Evolutionary conservation across 495 filamentous ascomycete genomes (phyloP), one percentile per base, ranked within the genome.

Genomic region (Hapsidospora chrysogenum): DNA sequence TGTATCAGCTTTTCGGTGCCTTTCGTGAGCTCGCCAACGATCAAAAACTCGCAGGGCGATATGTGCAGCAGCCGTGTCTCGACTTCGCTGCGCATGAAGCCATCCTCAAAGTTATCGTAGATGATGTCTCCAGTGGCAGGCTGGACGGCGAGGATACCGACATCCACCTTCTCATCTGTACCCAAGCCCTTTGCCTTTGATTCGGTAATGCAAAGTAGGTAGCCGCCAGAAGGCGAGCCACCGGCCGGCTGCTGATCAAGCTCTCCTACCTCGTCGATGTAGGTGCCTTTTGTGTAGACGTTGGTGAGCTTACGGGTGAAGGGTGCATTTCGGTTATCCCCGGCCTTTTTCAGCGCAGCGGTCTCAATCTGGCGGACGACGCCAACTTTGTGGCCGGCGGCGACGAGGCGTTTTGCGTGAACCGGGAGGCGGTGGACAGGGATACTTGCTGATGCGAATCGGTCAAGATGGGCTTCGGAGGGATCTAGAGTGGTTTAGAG

Each of bases 351-450:
- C 38, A 99, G 60, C 0, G 89, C 89, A n/a, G 89, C 89, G 0
- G 89, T 99, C 56, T 99, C 89, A n/a, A 93, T 61, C 56, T 99
- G 89, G 14, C 92, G 68, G 1, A 99, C 89, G 7, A 99, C 76
- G 10, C 89, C 89, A 31, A 99, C 86, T 50, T 99, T 99, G 50
- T 95, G 78, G 3, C 89, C 89, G 1, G 89, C 85, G 2, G 77
- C 72, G 10, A 99, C 80, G 1, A 99, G 69, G 4, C 92, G 78
- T 52, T 95, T 95, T 19, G 89, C 87, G 49, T 96, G 89, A 4
- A 99, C 87, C 47, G 83, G 82, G 11, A 99, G 60, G 27, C 92
- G 73, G 46, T 92, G 92, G 0, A 87, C 78, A 0, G 89, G 89
- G 38, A 99, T 85, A 54, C 87, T 95, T 1, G 92, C 89, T 5